Evolutionary conservation across 192 early-diverging fungal genomes (phyloP), one percentile per base, ranked within the genome.

Genomic region (Umbelopsis sp.): DNA sequence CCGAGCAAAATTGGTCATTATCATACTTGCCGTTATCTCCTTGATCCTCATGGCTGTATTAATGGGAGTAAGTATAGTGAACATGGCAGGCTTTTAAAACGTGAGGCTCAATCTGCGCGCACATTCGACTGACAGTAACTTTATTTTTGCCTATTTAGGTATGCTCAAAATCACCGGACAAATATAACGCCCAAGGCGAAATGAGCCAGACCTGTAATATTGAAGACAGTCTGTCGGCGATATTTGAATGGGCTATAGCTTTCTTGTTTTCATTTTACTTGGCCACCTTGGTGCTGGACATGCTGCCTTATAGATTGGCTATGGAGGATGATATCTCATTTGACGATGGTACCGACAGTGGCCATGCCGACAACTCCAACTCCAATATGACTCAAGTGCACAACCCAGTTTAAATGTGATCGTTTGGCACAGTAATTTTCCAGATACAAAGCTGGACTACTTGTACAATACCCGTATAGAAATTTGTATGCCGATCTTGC

Each of bases 231-330:
- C 35, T 20, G 0, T 66, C 65, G 33, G 65, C 65, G 0, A n/a
- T 66, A 5, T 66, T 46, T 25, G 65, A 66, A 46, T 66, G 65
- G 65, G 23, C 21, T 21, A 66, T 66, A 6, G 65, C 65, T 23
- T 66, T 47, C 6, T 46, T 66, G 65, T 66, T 66, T 5, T 46
- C 65, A 2, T 66, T 66, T 16, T 61, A 61, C 30, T 30, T 61
- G 16, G 55, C 55, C 11, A 61, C 55, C 27, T 18, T 16, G 12
- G 33, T 25, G 33, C 11, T 61, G 27, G 55, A 61, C 30, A 27
- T 61, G 55, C 33, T 25, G 30, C 55, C 55, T 16, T 61, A 61
- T 61, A 25, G 55, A 61, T 10, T 41, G 10, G 37, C 37, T 41
- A 41, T 41, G 37, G 37, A 41, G 5, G 37, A 41, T 41, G 37